A percentile compares a stretch with the other conserved stretches of the same genome.
Conservation (phyloP, 768 basidiomycete genomes). For the Hygrophorus pudorinus region DNA sequence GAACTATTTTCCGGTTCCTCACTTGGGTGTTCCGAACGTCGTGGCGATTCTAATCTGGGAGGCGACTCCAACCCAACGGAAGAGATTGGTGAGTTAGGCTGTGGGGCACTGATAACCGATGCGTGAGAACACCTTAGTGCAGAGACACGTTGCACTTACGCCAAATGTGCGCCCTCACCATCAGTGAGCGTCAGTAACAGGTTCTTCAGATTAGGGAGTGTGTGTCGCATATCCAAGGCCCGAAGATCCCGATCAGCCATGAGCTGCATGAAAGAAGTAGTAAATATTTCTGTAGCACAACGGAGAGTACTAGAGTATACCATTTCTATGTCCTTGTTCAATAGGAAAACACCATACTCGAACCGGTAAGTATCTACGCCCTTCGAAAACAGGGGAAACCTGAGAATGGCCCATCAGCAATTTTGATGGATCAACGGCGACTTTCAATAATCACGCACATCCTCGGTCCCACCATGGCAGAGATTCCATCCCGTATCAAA, state of each 20-base stretch:
- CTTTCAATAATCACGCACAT: slow-evolving; percentile 47
- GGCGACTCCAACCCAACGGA: not conserved
- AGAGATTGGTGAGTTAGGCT: not conserved
- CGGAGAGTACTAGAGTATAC: slow-evolving; percentile 30
- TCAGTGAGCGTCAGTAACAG: slow-evolving; percentile 78
- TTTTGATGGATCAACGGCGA: not conserved
- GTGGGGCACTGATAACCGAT: not conserved
- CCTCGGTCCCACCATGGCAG: slow-evolving; percentile 89
- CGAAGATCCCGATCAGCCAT: slow-evolving; percentile 87
- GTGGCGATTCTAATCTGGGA: not conserved
- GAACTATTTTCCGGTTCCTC: slow-evolving; percentile 8
- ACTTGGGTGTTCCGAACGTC: not conserved
- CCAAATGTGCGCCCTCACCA: slow-evolving; percentile 41
- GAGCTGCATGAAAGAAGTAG: slow-evolving; percentile 38
- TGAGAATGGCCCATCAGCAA: slow-evolving; percentile 20
- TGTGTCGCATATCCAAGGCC: slow-evolving; percentile 89
- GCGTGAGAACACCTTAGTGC: slow-evolving; percentile 11
- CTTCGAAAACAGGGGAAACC: slow-evolving; percentile 91
- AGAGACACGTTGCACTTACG: slow-evolving; percentile 27
- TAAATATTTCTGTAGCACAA: slow-evolving; percentile 5
- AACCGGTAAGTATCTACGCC: slow-evolving; percentile 96
- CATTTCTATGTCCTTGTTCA: slow-evolving; percentile 97
- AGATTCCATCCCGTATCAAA: slow-evolving; percentile 85
- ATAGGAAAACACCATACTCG: slow-evolving; percentile 92
- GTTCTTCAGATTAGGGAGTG: slow-evolving; percentile 93